A percentile compares a stretch with the other conserved stretches of the same genome.
Conservation (phyloP, 2,329 filamentous ascomycete genomes). For the Diaporthe sp. region DNA sequence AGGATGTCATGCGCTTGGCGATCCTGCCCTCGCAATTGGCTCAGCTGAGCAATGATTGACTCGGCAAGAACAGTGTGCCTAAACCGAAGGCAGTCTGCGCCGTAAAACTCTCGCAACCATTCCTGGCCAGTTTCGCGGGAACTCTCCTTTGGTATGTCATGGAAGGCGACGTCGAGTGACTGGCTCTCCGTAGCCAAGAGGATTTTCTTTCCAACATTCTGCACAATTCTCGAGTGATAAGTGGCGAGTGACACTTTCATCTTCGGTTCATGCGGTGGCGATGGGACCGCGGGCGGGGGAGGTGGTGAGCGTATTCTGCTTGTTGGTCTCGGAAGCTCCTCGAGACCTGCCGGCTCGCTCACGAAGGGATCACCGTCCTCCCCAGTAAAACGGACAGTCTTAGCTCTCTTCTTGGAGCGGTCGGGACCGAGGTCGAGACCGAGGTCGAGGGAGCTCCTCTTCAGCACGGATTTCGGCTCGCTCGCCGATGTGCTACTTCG, state of each 20-base stretch:
- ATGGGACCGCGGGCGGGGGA: not conserved
- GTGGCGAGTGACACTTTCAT: constrained; percentile 26
- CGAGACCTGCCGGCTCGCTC: constrained; percentile 40
- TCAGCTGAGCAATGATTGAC: constrained; percentile 36
- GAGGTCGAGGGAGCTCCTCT: constrained; percentile 19
- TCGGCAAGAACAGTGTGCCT: constrained; percentile 43
- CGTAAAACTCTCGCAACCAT: constrained; percentile 41
- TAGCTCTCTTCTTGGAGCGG: constrained; percentile 44
- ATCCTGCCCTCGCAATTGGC: constrained; percentile 28
- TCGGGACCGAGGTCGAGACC: not conserved
- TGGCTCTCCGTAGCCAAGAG: constrained; percentile 34
- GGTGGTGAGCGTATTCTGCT: constrained; percentile 22
- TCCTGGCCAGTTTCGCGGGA: constrained; percentile 28
- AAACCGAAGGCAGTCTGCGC: constrained; percentile 42
- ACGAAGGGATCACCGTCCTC: constrained; percentile 37
- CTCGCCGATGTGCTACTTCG: constrained; percentile 19
- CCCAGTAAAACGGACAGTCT: constrained; percentile 51
- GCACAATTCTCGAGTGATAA: constrained; percentile 30
- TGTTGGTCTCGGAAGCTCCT: constrained; percentile 20
- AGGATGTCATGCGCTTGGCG: constrained; percentile 30
- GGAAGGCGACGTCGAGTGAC: constrained; percentile 40
- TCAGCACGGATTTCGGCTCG: constrained; percentile 6
- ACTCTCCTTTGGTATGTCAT: constrained; percentile 37
- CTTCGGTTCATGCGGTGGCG: constrained; percentile 28
- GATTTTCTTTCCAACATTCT: constrained; percentile 39